Evolutionary conservation across 352 stramenopile species (phyloP).

Genomic region (Phytophthora tubulina): DNA sequence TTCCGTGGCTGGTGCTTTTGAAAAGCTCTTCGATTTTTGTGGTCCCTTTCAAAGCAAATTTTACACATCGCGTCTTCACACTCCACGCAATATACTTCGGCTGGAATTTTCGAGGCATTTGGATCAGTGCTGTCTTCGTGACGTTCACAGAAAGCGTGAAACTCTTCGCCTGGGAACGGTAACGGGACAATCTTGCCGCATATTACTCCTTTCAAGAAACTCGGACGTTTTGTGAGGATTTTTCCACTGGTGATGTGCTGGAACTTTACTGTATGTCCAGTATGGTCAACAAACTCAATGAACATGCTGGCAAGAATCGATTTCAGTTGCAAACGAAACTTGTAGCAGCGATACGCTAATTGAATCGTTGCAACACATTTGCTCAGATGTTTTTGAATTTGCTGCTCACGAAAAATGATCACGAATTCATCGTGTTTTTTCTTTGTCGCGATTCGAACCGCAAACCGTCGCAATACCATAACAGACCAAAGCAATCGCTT

Average conservation of each 20-base stretch:
- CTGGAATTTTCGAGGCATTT: conserved; percentile 39
- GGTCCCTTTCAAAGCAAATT: conserved; percentile 71
- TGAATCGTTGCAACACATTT: conserved; percentile 51
- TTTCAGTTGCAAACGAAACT: conserved; percentile 58
- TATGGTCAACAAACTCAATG: conserved; percentile 69
- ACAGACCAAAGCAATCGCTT: conserved; percentile 63
- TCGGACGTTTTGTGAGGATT: conserved; percentile 42
- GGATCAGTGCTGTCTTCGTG: conserved; percentile 57
- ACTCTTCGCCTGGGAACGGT: conserved; percentile 77
- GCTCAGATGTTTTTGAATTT: conserved; percentile 39
- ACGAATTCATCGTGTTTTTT: conserved; percentile 63
- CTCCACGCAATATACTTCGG: conserved; percentile 71
- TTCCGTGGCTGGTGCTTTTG: conserved; percentile 45
- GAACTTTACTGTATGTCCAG: conserved; percentile 49
- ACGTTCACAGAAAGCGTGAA: conserved; percentile 69
- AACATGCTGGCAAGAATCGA: conserved; percentile 62
- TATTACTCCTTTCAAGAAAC: conserved; percentile 65
- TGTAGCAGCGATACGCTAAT: conserved; percentile 57
- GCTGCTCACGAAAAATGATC: conserved; percentile 46
- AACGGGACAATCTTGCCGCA: conserved; percentile 66
- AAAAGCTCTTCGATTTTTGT: conserved; percentile 60
- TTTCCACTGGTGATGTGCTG: conserved; percentile 54
- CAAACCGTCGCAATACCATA: conserved; percentile 54
- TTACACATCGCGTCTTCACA: conserved; percentile 79
- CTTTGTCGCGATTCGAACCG: conserved; percentile 42